phyloP scores from a whole-genome alignment of 2,329 filamentous ascomycete genomes.

The Didymella pomorum region DNA sequence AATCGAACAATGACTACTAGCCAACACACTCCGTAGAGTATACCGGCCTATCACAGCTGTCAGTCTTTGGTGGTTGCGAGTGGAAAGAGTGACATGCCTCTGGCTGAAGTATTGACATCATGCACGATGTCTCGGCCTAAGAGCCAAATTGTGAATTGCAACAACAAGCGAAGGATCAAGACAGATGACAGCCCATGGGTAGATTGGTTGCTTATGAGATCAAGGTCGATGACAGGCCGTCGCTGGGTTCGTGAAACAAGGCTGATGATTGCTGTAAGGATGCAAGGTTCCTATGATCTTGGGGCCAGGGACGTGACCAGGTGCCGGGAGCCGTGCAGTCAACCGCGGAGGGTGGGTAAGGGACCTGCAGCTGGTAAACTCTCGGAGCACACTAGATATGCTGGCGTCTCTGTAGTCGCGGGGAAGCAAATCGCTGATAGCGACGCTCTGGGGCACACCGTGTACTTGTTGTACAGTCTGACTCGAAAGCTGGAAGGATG shows the following conservation, averaged over 20 bases:
- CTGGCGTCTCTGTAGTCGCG: slow-evolving; percentile 11
- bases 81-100: slow-evolving; percentile 23
- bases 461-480: slow-evolving; percentile 7
- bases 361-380: slow-evolving; percentile 2
- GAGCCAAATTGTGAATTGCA: slow-evolving; percentile 14
- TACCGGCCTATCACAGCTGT: slow-evolving; percentile 30
- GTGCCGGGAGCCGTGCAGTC: slow-evolving; percentile 2
- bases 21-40: slow-evolving; percentile 48
- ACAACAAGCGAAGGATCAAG: slow-evolving; percentile 1
- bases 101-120: slow-evolving; percentile 44
- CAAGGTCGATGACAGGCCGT: slow-evolving; percentile 1
- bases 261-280: slow-evolving; percentile 18
- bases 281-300: slow-evolving; percentile 1
- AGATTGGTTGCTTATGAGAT: slow-evolving; percentile 10
- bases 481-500: slow-evolving; percentile 3
- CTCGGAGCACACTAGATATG: not conserved
- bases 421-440: slow-evolving; percentile 6
- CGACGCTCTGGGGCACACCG: slow-evolving; percentile 4
- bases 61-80: not conserved
- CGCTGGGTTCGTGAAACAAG: slow-evolving; percentile 10
- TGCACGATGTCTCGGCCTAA: slow-evolving; percentile 10
- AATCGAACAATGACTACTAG: slow-evolving; percentile 42
- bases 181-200: slow-evolving; percentile 6
- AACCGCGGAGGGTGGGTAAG: not conserved
- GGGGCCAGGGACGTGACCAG: slow-evolving; percentile 9